Conservation (phyloP, 2,329 filamentous ascomycete genomes). For the Plectosphaerella sp. region DNA sequence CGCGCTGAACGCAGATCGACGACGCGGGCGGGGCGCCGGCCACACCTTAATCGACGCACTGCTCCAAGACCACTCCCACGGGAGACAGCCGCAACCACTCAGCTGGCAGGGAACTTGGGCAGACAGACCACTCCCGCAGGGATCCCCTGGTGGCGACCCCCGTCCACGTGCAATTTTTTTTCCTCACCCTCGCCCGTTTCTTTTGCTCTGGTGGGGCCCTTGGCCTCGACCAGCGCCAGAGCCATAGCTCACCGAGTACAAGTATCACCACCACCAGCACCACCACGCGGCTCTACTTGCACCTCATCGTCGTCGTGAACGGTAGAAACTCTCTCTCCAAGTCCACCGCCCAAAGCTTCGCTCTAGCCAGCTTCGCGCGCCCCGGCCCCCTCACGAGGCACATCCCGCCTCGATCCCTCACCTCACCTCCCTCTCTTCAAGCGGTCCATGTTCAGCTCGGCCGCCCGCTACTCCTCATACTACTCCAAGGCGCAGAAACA, state of each 20-base stretch:
- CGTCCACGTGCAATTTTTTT: constrained; percentile 5
- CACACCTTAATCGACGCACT: too few relatives aligned
- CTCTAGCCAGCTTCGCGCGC: background rate
- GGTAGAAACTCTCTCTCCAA: background rate
- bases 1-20: too few relatives aligned
- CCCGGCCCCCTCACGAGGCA: background rate
- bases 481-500: constrained; percentile 1
- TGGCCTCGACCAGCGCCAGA: background rate
- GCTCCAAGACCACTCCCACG: background rate
- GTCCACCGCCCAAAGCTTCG: background rate
- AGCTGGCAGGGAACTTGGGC: background rate
- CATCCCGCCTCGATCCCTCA: background rate
- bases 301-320: background rate
- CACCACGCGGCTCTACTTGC: background rate
- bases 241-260: background rate
- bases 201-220: background rate
- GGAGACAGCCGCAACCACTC: background rate
- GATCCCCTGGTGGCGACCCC: constrained; percentile 1
- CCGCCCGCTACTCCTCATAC: background rate
- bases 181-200: background rate
- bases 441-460: background rate
- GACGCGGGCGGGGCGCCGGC: too few relatives aligned
- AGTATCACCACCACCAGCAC: background rate
- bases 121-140: background rate
- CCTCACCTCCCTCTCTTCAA: background rate